These are phyloP conservation scores for Thalia dealbata DNA, from an alignment of 176 grass and related monocot genomes.

Conservation along the genomic window DNA sequence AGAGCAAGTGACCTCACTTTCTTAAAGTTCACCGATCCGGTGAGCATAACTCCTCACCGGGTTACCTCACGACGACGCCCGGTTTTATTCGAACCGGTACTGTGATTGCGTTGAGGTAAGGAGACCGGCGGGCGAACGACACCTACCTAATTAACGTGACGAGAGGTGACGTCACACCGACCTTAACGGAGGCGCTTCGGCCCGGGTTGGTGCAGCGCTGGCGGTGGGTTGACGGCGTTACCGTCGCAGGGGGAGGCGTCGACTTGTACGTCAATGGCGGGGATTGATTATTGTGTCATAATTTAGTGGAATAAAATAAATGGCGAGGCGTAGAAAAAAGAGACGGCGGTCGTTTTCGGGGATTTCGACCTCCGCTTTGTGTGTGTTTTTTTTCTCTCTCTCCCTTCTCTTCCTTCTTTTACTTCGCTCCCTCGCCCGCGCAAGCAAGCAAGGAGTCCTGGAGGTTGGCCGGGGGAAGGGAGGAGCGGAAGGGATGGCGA, in stretches of 20 bases:
- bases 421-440: constrained; percentile 5
- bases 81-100: too few relatives aligned
- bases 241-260: background rate
- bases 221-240: background rate
- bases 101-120: background rate
- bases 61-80: too few relatives aligned
- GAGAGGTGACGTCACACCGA: background rate
- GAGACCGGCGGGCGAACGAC: background rate
- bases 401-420: constrained; percentile 7
- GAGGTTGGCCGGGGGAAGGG: background rate
- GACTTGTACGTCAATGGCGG: background rate
- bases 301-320: constrained; percentile 9
- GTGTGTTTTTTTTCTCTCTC: background rate
- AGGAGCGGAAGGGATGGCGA: background rate
- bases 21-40: too few relatives aligned
- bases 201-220: background rate
- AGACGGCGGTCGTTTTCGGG: constrained; percentile 10
- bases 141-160: background rate
- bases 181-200: too few relatives aligned
- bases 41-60: too few relatives aligned
- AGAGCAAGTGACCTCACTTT: too few relatives aligned
- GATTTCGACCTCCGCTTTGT: constrained; percentile 10
- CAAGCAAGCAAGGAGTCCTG: background rate
- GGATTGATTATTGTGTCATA: constrained; percentile 10
- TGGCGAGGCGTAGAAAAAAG: background rate